Base-by-base conservation (phyloP, 768 basidiomycete species). In the Russula virescens region DNA sequence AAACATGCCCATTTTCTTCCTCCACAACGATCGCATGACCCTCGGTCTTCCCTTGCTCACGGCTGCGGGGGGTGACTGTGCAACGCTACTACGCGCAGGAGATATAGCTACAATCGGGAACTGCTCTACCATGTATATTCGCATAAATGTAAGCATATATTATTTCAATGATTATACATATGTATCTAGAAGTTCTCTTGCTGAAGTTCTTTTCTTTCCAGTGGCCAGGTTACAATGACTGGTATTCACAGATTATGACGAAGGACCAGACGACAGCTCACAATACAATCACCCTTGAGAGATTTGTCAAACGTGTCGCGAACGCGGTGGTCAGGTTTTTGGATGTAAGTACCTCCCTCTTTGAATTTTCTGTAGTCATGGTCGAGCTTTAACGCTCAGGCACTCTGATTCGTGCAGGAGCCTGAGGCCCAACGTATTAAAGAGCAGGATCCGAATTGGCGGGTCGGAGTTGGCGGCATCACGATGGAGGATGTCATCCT, bases 1-100 rank as follows among this genome's bases (percentile, higher is more conserved):
- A 16, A 58, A 63, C 18, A 47, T 63, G 57, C 62, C 62, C 5
- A 54, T 63, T 1, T 63, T 58, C 45, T 58, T 63, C 26, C 31
- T 52, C 13, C 55, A 26, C 25, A 38, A 21, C 3, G 46, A 63
- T 31, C 35, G 45, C 2, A 21, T n/a, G 9, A 31, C 4, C 0
- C 35, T 54, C 16, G 55, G 62, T 25, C 40, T 63, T 1, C 57
- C 62, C 0, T 9, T 58, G 1, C 26, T 35, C n/a, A n/a, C 1
- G 1, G 57, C 62, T 7, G n/a, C 18, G 2, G 1, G n/a, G 23
- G 56, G 51, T 4, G 35, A 48, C 10, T 14, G 45, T 28, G 28
- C 6, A 45, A 47, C 9, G 2, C 45, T 63, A 5, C 38, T 28
- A 9, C 46, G 46, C 0, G 45, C 57, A 0, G 21, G 35, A 2